A percentile compares a stretch with the other conserved stretches of the same genome.
Evolutionary conservation across 176 grass and related monocot species (phyloP).

Genomic region (Chloris gayana): DNA sequence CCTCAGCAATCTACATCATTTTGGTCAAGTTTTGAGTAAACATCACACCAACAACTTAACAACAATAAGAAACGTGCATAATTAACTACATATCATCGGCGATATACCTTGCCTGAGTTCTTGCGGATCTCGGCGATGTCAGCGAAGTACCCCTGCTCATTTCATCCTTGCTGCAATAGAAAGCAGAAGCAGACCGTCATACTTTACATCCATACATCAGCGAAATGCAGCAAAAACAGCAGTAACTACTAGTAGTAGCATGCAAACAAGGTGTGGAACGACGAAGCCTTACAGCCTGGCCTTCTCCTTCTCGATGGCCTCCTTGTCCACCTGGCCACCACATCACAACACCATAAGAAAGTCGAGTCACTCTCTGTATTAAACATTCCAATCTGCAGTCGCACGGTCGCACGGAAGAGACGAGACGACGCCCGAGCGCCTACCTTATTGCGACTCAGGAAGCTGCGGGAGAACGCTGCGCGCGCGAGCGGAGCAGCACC

Average conservation of each 20-base stretch:
- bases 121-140: conserved; percentile 76
- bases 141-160: conserved; percentile 70
- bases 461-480: conserved; percentile 43
- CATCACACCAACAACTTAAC: neutral
- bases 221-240: neutral
- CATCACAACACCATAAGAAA: neutral
- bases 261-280: conserved; percentile 2
- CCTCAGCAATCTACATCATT: conserved; percentile 37
- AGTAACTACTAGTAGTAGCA: neutral
- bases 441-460: conserved; percentile 57
- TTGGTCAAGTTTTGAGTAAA: neutral
- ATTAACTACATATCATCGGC: neutral
- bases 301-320: conserved; percentile 64
- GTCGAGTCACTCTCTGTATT: neutral
- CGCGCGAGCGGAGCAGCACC: neutral
- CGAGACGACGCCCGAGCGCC: neutral
- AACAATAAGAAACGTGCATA: neutral
- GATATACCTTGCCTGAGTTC: conserved; percentile 73
- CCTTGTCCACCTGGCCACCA: conserved; percentile 47
- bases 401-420: conserved; percentile 17
- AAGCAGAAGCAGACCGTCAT: conserved; percentile 29
- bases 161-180: conserved; percentile 77
- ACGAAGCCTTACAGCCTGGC: conserved; percentile 74
- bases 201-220: neutral
- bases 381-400: neutral